Evolutionary conservation across 2,329 filamentous ascomycete species (phyloP).

Genomic region (Biscogniauxia marginata): DNA sequence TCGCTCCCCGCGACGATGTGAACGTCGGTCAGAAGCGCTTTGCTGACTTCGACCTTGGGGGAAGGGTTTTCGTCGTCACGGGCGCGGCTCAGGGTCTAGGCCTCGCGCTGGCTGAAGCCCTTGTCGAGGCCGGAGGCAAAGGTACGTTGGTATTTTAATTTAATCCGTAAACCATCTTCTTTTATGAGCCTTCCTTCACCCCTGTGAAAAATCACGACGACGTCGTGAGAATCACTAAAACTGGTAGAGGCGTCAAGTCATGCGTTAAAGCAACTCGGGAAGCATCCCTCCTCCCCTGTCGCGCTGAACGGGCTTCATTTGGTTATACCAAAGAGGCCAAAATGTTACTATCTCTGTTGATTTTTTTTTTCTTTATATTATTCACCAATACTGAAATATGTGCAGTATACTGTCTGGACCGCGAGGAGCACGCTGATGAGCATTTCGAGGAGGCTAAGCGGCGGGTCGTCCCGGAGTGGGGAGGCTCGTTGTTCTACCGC

Average conservation of each 20-base stretch:
- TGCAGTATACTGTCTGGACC: slow-evolving; percentile 57
- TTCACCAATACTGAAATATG: slow-evolving; percentile 7
- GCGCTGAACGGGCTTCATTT: too few relatives aligned
- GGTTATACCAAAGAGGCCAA: too few relatives aligned
- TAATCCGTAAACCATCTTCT: not conserved
- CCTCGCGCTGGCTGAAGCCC: slow-evolving; percentile 68
- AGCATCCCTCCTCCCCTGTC: too few relatives aligned
- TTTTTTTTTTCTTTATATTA: too few relatives aligned
- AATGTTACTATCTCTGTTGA: too few relatives aligned
- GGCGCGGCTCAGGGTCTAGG: slow-evolving; percentile 71
- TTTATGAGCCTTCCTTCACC: too few relatives aligned
- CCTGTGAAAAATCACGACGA: too few relatives aligned
- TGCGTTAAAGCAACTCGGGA: not conserved
- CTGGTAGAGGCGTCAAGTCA: not conserved
- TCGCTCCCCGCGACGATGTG: slow-evolving; percentile 17
- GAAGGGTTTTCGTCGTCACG: slow-evolving; percentile 67
- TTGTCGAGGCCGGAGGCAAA: slow-evolving; percentile 72
- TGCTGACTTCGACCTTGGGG: slow-evolving; percentile 66
- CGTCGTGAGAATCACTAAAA: too few relatives aligned
- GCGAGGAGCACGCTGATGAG: slow-evolving; percentile 46
- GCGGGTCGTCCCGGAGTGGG: slow-evolving; percentile 56
- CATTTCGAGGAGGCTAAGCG: slow-evolving; percentile 62
- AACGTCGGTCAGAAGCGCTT: slow-evolving; percentile 39
- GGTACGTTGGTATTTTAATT: slow-evolving; percentile 35
- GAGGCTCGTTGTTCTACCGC: slow-evolving; percentile 65